These are phyloP conservation scores for Shiraia bambusicola DNA, from an alignment of 2,329 filamentous ascomycete species.

Conservation along the genomic window DNA sequence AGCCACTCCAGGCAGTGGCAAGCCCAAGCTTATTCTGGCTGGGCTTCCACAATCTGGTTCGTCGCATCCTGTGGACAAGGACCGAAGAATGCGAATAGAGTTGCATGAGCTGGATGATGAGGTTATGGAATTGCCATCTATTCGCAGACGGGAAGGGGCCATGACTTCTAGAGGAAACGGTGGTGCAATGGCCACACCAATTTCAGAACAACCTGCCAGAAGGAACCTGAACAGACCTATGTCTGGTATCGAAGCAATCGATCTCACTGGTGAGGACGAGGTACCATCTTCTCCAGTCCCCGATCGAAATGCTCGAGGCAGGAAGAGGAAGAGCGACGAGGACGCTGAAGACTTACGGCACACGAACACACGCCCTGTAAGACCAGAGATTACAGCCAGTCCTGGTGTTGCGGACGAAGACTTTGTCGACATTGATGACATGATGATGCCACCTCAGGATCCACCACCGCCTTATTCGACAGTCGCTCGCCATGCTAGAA, in stretches of 20 bases:
- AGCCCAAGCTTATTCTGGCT: constrained; percentile 38
- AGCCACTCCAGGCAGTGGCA: constrained; percentile 47
- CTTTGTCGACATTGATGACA: constrained; percentile 45
- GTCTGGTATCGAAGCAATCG: constrained; percentile 38
- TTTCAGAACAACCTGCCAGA: constrained; percentile 2
- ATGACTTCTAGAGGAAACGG: constrained; percentile 1
- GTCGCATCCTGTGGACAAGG: constrained; percentile 6
- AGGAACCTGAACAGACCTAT: constrained; percentile 13
- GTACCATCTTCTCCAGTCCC: constrained; percentile 19
- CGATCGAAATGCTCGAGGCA: constrained; percentile 21
- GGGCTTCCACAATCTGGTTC: constrained; percentile 19
- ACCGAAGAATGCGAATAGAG: constrained; percentile 1
- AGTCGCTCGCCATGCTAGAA: constrained; percentile 18
- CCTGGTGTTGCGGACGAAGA: constrained; percentile 24
- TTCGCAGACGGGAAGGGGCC: constrained; percentile 4
- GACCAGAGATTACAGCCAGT: constrained; percentile 11
- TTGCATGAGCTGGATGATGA: not conserved
- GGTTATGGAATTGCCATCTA: constrained; percentile 1
- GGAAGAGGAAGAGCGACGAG: constrained; percentile 53
- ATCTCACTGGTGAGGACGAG: constrained; percentile 38
- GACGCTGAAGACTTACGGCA: constrained; percentile 32
- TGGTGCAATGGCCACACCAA: constrained; percentile 10
- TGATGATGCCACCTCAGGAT: constrained; percentile 23
- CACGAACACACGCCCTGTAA: constrained; percentile 19
- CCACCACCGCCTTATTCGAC: constrained; percentile 51